Conservation (phyloP, 352 stramenopile species). For the Globisporangium ultimum region DNA sequence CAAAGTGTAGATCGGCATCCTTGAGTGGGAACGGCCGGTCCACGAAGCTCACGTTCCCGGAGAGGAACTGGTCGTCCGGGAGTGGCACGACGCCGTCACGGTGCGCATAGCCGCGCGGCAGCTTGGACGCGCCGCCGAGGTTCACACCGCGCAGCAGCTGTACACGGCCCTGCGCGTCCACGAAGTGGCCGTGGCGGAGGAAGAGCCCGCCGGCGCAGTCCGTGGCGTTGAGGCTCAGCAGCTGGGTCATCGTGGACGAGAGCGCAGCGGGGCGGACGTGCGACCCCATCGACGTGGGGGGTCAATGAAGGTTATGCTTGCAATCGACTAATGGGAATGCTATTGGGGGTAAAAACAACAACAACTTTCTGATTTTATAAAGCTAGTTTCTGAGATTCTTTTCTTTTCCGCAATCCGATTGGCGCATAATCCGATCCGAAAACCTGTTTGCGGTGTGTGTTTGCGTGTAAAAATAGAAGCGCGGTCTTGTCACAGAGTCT, state of each 20-base stretch:
- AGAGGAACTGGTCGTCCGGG: conserved; percentile 38
- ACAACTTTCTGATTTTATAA: neutral
- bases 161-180: conserved; percentile 74
- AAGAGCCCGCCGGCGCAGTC: conserved; percentile 22
- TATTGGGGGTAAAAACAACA: too few species aligned
- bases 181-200: conserved; percentile 72
- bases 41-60: conserved; percentile 71
- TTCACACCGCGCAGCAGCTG: conserved; percentile 85
- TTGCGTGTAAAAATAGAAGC: too few species aligned
- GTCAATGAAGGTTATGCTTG: too few species aligned
- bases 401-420: too few species aligned
- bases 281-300: neutral
- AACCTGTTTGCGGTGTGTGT: too few species aligned
- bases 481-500: too few species aligned
- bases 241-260: neutral
- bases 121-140: conserved; percentile 85
- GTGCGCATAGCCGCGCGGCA: conserved; percentile 60
- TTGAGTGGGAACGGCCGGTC: conserved; percentile 80
- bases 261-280: neutral
- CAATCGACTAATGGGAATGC: neutral
- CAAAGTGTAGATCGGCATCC: conserved; percentile 79
- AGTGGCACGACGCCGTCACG: conserved; percentile 27
- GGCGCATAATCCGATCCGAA: too few species aligned
- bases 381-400: too few species aligned
- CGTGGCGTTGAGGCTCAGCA: conserved; percentile 5